Conservation (phyloP, 352 stramenopile species). For the Aphanomyces cochlioides region DNA sequence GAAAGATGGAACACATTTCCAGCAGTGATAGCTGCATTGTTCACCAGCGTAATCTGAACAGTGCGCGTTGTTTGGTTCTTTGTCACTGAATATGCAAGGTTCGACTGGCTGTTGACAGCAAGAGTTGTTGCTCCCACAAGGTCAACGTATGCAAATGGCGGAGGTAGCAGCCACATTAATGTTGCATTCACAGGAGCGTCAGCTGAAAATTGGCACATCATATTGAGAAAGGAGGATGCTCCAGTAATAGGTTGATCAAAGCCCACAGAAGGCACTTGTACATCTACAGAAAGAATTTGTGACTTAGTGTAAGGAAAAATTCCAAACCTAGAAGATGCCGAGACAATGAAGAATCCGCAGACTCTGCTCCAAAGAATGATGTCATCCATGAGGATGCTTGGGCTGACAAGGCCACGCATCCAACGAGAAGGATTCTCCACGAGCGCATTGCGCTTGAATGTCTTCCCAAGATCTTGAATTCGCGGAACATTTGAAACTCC, state of each 20-base stretch:
- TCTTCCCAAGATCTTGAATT: constrained; percentile 19
- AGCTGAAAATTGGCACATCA: not conserved
- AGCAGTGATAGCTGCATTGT: constrained; percentile 14
- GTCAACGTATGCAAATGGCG: constrained; percentile 17
- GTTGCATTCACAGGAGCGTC: constrained; percentile 16
- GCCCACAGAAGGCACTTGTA: not conserved
- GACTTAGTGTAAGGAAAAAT: not conserved
- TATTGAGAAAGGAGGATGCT: not conserved
- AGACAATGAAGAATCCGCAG: not conserved
- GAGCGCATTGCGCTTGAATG: not conserved
- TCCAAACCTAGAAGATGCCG: not conserved
- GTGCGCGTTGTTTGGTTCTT: not conserved
- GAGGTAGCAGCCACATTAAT: constrained; percentile 4
- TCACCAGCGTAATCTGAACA: not conserved
- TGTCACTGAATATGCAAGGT: not conserved
- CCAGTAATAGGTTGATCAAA: not conserved
- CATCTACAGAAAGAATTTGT: not conserved
- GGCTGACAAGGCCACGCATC: not conserved
- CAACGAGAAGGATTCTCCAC: not conserved
- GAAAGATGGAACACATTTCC: not conserved
- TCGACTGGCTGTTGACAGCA: not conserved
- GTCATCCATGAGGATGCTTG: constrained; percentile 16
- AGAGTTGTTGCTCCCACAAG: not conserved
- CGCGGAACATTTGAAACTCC: not conserved
- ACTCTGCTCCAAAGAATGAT: constrained; percentile 3